Conservation (phyloP, 2,329 filamentous ascomycete species). For the Lasiodiplodia hormozganensis region DNA sequence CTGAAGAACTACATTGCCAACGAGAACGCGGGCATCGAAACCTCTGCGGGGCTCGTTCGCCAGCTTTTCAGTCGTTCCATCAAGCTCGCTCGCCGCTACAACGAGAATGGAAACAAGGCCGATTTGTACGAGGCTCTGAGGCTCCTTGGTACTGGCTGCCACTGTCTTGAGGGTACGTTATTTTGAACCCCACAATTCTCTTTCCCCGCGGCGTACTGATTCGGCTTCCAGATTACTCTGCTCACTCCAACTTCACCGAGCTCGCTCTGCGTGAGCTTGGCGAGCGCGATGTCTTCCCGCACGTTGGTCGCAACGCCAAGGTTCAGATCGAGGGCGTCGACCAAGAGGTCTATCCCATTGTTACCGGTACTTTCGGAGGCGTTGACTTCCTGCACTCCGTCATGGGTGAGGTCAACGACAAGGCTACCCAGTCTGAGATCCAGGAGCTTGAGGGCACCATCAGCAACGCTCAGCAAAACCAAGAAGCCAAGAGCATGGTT, state of each 20-base stretch:
- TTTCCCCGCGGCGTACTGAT: not conserved
- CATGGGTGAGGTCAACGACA: constrained; percentile 80
- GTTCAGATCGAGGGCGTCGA: constrained; percentile 73
- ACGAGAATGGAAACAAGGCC: constrained; percentile 68
- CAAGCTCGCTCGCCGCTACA: constrained; percentile 79
- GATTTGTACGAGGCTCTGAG: constrained; percentile 88
- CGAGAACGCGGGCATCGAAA: constrained; percentile 78
- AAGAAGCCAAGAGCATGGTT: constrained; percentile 74
- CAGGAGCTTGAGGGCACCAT: constrained; percentile 87
- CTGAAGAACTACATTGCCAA: constrained; percentile 96
- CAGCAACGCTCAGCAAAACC: constrained; percentile 64
- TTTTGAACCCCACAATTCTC: not conserved
- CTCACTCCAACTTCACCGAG: constrained; percentile 93
- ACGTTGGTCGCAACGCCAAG: constrained; percentile 78
- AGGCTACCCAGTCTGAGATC: constrained; percentile 89
- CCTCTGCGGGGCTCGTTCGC: constrained; percentile 78
- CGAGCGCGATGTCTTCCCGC: constrained; percentile 81
- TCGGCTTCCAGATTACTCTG: constrained; percentile 72
- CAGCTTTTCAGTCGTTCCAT: constrained; percentile 76
- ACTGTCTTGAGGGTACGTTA: constrained; percentile 77
- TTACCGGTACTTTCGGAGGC: constrained; percentile 93
- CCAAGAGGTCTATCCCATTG: constrained; percentile 75
- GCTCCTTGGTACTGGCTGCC: constrained; percentile 83
- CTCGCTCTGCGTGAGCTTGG: constrained; percentile 87
- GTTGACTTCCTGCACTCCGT: constrained; percentile 95